Evolutionary conservation across 331 rosid genomes (phyloP).

Genomic region (Telfairia occidentalis): DNA sequence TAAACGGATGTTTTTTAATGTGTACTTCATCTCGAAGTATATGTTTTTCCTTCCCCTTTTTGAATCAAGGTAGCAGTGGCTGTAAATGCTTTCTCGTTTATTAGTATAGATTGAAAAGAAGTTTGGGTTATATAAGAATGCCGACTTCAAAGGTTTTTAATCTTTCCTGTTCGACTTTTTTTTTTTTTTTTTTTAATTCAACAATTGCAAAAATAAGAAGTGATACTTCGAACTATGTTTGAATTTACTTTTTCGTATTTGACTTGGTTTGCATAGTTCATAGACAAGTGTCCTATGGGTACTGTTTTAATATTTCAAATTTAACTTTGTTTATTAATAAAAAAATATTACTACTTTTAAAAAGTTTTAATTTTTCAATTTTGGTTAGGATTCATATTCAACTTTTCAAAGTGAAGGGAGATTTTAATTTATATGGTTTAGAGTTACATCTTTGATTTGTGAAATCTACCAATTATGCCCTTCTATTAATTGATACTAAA

Average conservation of each 20-base stretch:
- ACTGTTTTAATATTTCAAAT: not conserved
- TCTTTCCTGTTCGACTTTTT: not conserved
- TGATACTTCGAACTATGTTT: too few species aligned
- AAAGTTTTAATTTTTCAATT: not conserved
- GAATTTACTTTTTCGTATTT: not conserved
- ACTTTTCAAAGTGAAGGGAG: too few species aligned
- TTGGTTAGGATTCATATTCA: not conserved
- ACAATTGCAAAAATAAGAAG: too few species aligned
- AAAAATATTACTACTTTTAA: too few species aligned
- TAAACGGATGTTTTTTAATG: constrained; percentile 10
- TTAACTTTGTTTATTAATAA: not conserved
- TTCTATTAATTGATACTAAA: too few species aligned
- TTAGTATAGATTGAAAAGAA: not conserved
- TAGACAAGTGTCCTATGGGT: not conserved
- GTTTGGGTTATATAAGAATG: not conserved
- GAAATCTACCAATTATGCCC: too few species aligned
- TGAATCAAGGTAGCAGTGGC: not conserved
- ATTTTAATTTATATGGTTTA: too few species aligned
- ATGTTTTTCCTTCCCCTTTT: not conserved
- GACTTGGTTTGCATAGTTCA: not conserved
- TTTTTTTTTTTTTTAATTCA: too few species aligned
- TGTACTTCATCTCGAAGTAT: constrained; percentile 61
- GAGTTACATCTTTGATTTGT: too few species aligned
- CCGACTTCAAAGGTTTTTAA: not conserved
- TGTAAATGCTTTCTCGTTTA: constrained; percentile 22